Evolutionary conservation across 208 protist genomes (phyloP).

Genomic region (Leptomonas seymouri): DNA sequence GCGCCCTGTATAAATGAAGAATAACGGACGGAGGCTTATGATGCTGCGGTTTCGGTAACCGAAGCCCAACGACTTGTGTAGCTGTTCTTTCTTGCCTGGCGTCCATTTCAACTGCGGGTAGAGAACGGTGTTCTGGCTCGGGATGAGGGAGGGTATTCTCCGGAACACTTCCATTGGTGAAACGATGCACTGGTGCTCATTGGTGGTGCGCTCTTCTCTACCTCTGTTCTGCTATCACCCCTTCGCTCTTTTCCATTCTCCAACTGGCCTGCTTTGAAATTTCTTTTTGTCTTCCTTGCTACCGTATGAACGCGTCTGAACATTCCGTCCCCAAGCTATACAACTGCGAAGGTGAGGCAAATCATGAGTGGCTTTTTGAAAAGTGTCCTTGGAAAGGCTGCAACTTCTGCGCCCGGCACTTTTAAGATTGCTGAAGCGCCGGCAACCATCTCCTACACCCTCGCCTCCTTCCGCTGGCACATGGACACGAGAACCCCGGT

Average conservation of each 20-base stretch:
- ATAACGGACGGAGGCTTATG: too few relatives aligned
- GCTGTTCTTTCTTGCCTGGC: too few relatives aligned
- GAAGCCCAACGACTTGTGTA: too few relatives aligned
- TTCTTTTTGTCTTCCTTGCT: conserved; percentile 9
- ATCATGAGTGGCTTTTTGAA: conserved; percentile 38
- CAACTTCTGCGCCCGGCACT: conserved; percentile 3
- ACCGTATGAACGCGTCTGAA: background rate
- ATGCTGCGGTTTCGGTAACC: too few relatives aligned
- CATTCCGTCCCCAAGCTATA: background rate
- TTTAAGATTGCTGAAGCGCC: conserved; percentile 30
- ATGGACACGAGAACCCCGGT: conserved; percentile 64
- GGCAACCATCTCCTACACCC: conserved; percentile 45
- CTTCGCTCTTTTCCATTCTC: background rate
- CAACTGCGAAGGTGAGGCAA: background rate
- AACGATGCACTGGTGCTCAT: conserved; percentile 1
- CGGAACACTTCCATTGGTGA: too few relatives aligned
- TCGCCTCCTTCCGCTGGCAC: conserved; percentile 84
- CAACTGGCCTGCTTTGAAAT: too few relatives aligned
- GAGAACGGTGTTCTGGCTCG: too few relatives aligned
- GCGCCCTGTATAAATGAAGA: too few relatives aligned
- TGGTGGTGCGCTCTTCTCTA: conserved; percentile 18
- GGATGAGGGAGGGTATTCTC: background rate
- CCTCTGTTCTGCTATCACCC: background rate
- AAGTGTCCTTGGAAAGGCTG: conserved; percentile 26
- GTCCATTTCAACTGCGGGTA: too few relatives aligned